phyloP scores from a whole-genome alignment of 768 basidiomycete genomes.

The Guyanaporus albipodus region DNA sequence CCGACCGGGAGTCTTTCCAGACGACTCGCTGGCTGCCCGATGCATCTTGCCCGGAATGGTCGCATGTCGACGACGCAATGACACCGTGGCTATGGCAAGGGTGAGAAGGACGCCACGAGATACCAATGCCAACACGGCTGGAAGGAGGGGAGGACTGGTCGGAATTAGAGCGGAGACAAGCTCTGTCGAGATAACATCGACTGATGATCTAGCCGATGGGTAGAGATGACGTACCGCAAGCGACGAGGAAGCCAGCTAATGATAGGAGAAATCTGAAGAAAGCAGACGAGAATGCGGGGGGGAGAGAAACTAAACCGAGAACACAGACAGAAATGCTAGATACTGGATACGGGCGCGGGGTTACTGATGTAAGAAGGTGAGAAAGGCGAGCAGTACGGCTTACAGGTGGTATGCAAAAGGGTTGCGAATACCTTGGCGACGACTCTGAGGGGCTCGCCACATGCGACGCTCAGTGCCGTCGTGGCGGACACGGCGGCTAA shows the following conservation, averaged over 20 bases:
- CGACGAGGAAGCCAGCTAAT: constrained; percentile 20
- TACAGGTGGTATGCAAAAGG: constrained; percentile 24
- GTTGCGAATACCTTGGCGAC: constrained; percentile 14
- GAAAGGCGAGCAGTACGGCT: not conserved
- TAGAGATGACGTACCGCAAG: constrained; percentile 23
- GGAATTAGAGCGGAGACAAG: constrained; percentile 24
- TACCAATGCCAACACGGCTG: constrained; percentile 21
- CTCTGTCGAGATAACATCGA: constrained; percentile 12
- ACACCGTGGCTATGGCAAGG: constrained; percentile 12
- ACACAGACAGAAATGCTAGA: constrained; percentile 26
- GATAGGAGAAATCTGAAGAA: constrained; percentile 16
- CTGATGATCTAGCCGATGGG: not conserved
- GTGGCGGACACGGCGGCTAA: constrained; percentile 23
- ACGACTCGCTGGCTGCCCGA: not conserved
- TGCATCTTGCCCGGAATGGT: constrained; percentile 15
- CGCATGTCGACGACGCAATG: constrained; percentile 1
- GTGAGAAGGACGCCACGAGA: constrained; percentile 21
- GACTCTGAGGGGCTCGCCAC: constrained; percentile 11
- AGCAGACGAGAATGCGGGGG: constrained; percentile 2
- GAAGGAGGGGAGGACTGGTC: constrained; percentile 23
- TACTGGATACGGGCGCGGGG: constrained; percentile 11
- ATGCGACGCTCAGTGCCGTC: constrained; percentile 16
- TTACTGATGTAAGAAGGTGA: not conserved
- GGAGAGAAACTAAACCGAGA: constrained; percentile 9
- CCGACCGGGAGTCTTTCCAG: constrained; percentile 9